Base-by-base conservation (phyloP, 1,284 basidiomycete species). In the Termitomyces sp. region DNA sequence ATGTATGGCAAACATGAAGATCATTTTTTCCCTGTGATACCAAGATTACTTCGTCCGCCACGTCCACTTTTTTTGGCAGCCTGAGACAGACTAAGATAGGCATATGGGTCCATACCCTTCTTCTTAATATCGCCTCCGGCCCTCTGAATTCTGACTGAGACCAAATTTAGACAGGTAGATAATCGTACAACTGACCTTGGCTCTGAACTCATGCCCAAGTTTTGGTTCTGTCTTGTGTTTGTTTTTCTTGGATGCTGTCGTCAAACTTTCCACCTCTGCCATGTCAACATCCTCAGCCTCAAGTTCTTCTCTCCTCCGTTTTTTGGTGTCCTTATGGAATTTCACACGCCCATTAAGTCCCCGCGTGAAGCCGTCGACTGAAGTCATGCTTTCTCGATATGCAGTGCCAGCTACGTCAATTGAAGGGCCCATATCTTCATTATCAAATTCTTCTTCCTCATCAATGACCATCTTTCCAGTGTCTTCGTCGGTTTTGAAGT, bases 241-340 rank as follows among this genome's bases (percentile, higher is more conserved):
- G 59, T 74, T 77, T 63, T 78, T 77, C 65, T 79, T 84, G 40
- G 72, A 66, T 52, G 68, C 73, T 26, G 65, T 62, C 16, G 66
- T 61, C 40, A 65, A 62, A 37, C 71, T 69, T 14, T 70, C 75
- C 54, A 81, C 83, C 55, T 76, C 72, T 7, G 68, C 83, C 83
- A 90, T 90, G 62, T 88, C 88, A 43, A 90, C 72, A 60, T 92
- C 90, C 37, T 76, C 80, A 21, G 66, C 72, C 21, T 79, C 81
- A 59, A 85, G 86, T 21, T 75, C 73, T 55, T 80, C 80, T 49
- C 86, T 78, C 55, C 93, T 72, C 53, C 89, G 80, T 64, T 93
- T 91, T 72, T 95, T 96, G 24, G 91, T 96, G 65, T 97, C 91
- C 73, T 98, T 98, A 75, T 97, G 93, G 74, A 98, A 97, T 71